These are phyloP conservation scores for Ascochyta viciae-villosae DNA, from an alignment of 2,329 filamentous ascomycete species.

Conservation along the genomic window DNA sequence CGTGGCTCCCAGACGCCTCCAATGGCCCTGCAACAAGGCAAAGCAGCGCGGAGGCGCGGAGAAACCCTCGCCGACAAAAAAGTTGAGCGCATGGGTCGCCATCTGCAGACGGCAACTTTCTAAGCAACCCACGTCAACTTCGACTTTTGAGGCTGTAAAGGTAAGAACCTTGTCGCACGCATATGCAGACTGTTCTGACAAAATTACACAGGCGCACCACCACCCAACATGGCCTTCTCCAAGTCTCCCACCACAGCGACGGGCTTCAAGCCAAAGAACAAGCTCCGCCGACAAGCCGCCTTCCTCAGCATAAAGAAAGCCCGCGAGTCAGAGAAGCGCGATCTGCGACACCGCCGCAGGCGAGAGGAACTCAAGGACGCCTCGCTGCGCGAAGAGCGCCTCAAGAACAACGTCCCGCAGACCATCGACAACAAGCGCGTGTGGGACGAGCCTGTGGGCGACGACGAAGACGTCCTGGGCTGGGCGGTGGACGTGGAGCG, in stretches of 20 bases:
- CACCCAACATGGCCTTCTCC: conserved; percentile 57
- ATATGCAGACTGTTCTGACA: background rate
- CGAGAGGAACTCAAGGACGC: conserved; percentile 88
- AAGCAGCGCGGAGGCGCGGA: conserved; percentile 2
- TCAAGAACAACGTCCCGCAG: conserved; percentile 76
- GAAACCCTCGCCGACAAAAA: conserved; percentile 22
- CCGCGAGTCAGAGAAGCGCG: conserved; percentile 75
- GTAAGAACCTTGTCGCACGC: background rate
- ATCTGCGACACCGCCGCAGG: conserved; percentile 78
- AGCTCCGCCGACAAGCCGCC: conserved; percentile 77
- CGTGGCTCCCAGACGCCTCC: conserved; percentile 4
- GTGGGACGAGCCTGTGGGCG: conserved; percentile 69
- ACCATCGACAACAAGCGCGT: conserved; percentile 62
- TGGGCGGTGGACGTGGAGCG: conserved; percentile 55
- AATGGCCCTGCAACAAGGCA: background rate
- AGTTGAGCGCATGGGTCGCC: conserved; percentile 12
- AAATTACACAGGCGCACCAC: background rate
- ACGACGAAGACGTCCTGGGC: conserved; percentile 53
- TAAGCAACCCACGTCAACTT: background rate
- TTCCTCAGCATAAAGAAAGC: conserved; percentile 82
- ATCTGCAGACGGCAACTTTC: background rate
- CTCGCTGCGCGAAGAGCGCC: conserved; percentile 72
- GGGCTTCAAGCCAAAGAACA: conserved; percentile 72
- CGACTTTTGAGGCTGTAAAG: background rate
- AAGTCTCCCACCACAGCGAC: conserved; percentile 55